Base-by-base conservation (phyloP, 2,329 filamentous ascomycete species). In the Biscogniauxia sp. region DNA sequence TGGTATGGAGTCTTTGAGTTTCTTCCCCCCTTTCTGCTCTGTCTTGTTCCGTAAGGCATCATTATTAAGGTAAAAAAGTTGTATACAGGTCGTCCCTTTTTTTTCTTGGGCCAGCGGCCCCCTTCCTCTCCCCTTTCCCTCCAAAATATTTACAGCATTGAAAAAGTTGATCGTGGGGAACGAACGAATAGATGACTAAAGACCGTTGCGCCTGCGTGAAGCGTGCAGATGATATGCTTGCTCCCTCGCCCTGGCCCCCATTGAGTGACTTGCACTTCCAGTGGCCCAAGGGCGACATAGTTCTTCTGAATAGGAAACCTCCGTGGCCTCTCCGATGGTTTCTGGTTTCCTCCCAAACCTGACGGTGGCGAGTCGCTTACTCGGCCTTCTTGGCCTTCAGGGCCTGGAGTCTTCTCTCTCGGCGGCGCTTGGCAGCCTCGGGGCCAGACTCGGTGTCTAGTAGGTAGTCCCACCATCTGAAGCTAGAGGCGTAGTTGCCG, bases 381-480 rank as follows among this genome's bases (percentile, higher is more conserved):
- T 90, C 83, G 52, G 80, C 80, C 83, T 93, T 93, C 82, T 88
- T 88, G 65, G 82, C 81, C 73, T 81, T 82, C 76, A 89, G 82
- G 60, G 85, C 77, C 58, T 81, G 84, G 55, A 91, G 71, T 85
- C 91, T 93, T 77, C 82, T 87, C 77, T 95, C 92, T 62, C 93
- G 86, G 73, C 93, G 88, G 74, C 84, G 85, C 87, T 93, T 93
- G 70, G 90, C 85, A 50, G 94, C 92, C 77, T 96, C 94, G 45
- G 91, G 86, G 57, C 91, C 92, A 66, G 92, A 92, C 84, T 99
- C 94, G 64, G 95, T 99, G 78, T 97, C 93, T 68, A 98, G 84
- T 69, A 88, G 76, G 76, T 90, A 96, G 80, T 99, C 95, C 95
- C 95, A 99, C 95, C 95, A 99, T 77, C 94, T 87, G 87, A 99